Evolutionary conservation across 768 basidiomycete genomes (phyloP), one percentile per base, ranked within the genome.

Genomic region (Russula dissimulans): DNA sequence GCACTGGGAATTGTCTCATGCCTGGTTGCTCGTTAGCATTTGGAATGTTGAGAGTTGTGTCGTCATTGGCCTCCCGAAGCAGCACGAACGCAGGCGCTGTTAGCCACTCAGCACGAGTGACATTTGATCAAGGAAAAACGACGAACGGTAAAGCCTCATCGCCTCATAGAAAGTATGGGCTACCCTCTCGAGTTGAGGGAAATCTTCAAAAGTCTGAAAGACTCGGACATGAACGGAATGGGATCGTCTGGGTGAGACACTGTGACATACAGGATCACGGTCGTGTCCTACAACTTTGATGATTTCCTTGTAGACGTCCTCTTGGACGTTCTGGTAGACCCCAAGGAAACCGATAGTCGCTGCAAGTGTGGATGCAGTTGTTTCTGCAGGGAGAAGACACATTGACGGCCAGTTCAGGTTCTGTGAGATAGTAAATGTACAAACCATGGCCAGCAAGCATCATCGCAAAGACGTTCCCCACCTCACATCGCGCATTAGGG

Each of bases 111-210:
- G 34, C 61, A 54, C 36, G 41, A 44, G 14, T 17, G 31, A 15
- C 7, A 7, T 1, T n/a, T 38, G 18, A 46, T 15, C 7, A 18
- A 39, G 8, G 18, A 34, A 41, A 5, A 9, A 43, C 22, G n/a
- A 66, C 73, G 3, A 44, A 74, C 73, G 74, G 45, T 67, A 75
- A 59, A 76, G 54, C n/a, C 75, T 61, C 14, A 66, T 45, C 14
- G 68, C 75, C 67, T 76, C 72, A 36, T 68, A 67, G 45, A 70
- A 72, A 26, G 62, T 66, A 34, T 64, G 67, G 36, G 69, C 66
- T 26, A 72, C 59, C 56, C 71, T 71, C 57, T 71, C 66, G 1
- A 75, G 67, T 42, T 66, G 68, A 38, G 53, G 45, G 39, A 68
- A 70, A 43, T 72, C 69, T 45, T 71, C 69, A 42, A 34, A 65